Conservation (phyloP, 345 rosid species). For the Melastoma malabathricum region DNA sequence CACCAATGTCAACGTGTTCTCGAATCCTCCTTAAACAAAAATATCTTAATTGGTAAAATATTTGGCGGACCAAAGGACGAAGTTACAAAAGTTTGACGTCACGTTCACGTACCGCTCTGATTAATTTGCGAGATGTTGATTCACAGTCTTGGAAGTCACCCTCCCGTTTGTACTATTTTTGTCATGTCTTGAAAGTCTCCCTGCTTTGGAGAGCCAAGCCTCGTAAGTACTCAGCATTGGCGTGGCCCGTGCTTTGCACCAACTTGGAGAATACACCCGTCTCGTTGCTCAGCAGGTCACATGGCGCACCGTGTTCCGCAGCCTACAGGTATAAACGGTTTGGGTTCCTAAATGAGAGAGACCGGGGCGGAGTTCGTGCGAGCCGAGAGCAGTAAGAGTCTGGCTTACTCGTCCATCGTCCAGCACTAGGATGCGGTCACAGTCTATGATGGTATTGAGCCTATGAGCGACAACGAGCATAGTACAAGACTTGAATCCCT, state of each 20-base stretch:
- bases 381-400: no score
- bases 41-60: no score
- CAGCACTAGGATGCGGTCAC: conserved; percentile 68
- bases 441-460: conserved; percentile 72
- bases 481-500: conserved; percentile 76
- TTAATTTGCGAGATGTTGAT: no score
- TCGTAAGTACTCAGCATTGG: conserved; percentile 56
- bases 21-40: no score
- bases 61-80: no score
- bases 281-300: conserved; percentile 15
- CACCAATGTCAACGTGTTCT: no score
- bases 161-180: no score
- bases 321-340: background rate
- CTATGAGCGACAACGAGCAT: conserved; percentile 91
- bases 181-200: no score
- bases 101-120: no score
- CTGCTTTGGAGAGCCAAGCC: conserved; percentile 36
- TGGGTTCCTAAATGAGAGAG: background rate
- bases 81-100: no score
- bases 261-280: conserved; percentile 53
- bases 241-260: conserved; percentile 74
- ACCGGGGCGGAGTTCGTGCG: conserved; percentile 2
- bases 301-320: background rate
- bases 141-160: no score
- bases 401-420: conserved; percentile 68